Evolutionary conservation across 306 rosid species (phyloP), one percentile per base, ranked within the genome.

Genomic region (Rosa multiflora): DNA sequence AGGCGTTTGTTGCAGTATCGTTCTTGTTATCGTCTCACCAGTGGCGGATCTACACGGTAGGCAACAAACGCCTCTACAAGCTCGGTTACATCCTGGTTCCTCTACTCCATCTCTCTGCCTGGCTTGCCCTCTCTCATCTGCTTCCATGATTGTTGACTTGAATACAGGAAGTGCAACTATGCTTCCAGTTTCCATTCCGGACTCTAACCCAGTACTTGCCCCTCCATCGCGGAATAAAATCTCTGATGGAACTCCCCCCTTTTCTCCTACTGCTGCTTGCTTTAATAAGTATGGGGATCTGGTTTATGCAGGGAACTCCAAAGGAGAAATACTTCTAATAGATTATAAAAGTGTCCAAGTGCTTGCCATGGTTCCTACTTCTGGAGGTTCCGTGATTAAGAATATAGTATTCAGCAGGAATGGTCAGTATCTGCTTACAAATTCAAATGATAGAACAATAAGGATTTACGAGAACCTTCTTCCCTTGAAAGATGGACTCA

Each of bases 231-330:
- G 97, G 61, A 90, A 77, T 51, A 95, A 95, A 85, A 72, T 87
- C 73, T 86, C 96, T 14, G 98, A 95, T 78, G 99, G 90, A 70
- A 76, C 85, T 73, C 90, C 89, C 12, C 76, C 98, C 29, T 93
- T 84, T 80, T 83, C 94, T 72, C 99, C 99, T 23, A 93, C 99
- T 29, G 97, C 98, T 62, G 98, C 99, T 37, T 95, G 99, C 83
- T 95, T 93, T 82, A 90, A 89, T 79, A 95, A 95, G 83, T 77
- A 73, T 72, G 99, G 98, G 6, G 89, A 86, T 67, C 79, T 95
- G 81, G 90, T 95, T 77, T 95, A 93, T 82, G 92, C 92, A 49
- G 99, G 98, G 80, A 95, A 93, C 91, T 95, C 98, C 44, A 95
- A 95, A 82, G 99, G 99, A 52, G 99, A 95, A 88, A 91, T 95